Base-by-base conservation (phyloP, 2,329 filamentous ascomycete genomes). In the Aspergillus texensis region DNA sequence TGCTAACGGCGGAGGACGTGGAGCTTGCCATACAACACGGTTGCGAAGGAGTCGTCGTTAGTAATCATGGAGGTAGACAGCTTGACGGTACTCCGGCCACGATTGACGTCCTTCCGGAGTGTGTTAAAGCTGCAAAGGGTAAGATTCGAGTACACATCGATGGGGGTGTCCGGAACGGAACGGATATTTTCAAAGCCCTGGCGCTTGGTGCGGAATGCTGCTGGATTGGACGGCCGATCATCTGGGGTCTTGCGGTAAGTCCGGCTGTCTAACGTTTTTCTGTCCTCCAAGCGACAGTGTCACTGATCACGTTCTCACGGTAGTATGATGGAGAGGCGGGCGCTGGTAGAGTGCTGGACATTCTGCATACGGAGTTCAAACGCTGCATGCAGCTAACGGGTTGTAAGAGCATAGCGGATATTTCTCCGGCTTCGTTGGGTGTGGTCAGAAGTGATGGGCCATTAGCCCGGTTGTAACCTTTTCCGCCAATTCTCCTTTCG, bases 11-110 rank as follows among this genome's bases (percentile, higher is more conserved):
- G 2, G 77, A 79, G 61, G 77, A 79, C 64, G 76, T 77, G 1
- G 65, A 72, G 10, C 66, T 74, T 3, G 78, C 78, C 4, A 67
- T 78, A 16, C 65, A 75, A 26, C 75, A 78, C 66, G 71, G 73
- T 5, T 73, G 75, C 45, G 74, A 79, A 41, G 77, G 77, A 1
- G 71, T 79, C 14, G 64, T 79, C 16, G 73, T 79, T 10, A 76
- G 74, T 34, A 79, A 80, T 30, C 78, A 79, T 67, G 77, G 77
- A 6, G 77, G 77, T 2, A 60, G 77, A 8, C 77, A 80, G 66
- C 67, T 79, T 11, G 73, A 80, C 62, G 77, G 74, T 28, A 72
- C 73, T 0, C 69, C 76, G 0, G 75, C 77, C 0, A 79, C 78
- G 0, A 70, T 80, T 14, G 77, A 79, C 61, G 77, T 72, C 1